These are phyloP conservation scores for Huntiella savannae DNA, from an alignment of 2,329 filamentous ascomycete species.

Conservation along the genomic window DNA sequence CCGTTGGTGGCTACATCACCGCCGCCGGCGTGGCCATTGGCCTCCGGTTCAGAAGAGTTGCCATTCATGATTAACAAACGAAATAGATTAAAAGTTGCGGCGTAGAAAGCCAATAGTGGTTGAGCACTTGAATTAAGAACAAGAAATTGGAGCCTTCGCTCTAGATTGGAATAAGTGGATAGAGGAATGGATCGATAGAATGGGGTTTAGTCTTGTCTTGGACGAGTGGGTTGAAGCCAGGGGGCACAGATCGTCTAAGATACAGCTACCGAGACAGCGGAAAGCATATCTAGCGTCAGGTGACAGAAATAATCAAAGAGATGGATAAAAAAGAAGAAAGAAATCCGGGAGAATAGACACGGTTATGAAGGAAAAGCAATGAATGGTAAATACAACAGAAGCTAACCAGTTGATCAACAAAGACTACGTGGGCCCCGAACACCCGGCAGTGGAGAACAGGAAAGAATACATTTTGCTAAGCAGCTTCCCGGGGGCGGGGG, in stretches of 20 bases:
- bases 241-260: not conserved
- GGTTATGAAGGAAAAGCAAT: constrained; percentile 6
- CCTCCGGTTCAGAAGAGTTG: constrained; percentile 2
- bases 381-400: constrained; percentile 1
- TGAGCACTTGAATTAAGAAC: not conserved
- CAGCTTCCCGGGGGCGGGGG: too few species aligned
- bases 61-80: constrained; percentile 1
- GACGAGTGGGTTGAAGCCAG: not conserved
- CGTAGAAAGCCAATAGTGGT: not conserved
- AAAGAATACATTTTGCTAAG: too few species aligned
- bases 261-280: not conserved
- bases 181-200: not conserved
- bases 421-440: too few species aligned
- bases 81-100: not conserved
- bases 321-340: constrained; percentile 5
- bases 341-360: not conserved
- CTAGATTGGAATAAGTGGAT: too few species aligned
- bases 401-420: too few species aligned
- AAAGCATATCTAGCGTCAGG: not conserved
- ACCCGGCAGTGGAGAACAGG: too few species aligned
- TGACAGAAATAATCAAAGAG: not conserved
- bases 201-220: not conserved
- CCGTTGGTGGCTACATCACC: not conserved
- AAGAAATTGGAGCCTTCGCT: too few species aligned
- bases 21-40: constrained; percentile 2